Evolutionary conservation across 78 protist genomes (phyloP), one percentile per base, ranked within the genome.

Genomic region (Dictyostelium intermedium): DNA sequence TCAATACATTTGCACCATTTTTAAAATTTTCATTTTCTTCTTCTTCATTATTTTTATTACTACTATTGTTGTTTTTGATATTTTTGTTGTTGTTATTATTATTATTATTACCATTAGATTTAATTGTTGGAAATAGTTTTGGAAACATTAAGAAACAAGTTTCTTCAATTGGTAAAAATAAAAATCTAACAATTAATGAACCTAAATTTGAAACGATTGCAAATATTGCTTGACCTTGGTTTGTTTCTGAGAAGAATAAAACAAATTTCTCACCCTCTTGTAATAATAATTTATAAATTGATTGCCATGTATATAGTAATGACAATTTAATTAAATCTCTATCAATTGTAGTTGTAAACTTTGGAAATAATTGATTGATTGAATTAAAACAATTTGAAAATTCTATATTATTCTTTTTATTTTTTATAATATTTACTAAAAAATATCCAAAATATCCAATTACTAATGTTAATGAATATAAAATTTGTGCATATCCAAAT

Each of bases 391-490:
- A 14, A 30, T 27, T 56, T 60, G 30, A 14, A 43, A 50, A 50
- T 16, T 50, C 61, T 50, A 13, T n/a, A 47, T 13, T 10, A 50
- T n/a, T 41, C 23, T 5, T 13, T 14, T 56, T 81, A 16, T 25
- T 34, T 30, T 81, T 81, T 47, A 10, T 14, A 39, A 41, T 39
- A 25, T 60, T 9, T 0, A 63, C 20, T 7, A 89, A 60, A 45
- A 89, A 89, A 25, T 89, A 79, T 45, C 93, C 93, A 89, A 61
- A 89, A 66, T 89, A 89, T 69, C 93, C 93, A 66, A 89, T 30
- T 10, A 89, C 18, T 8, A 89, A 47, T 27, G 41, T n/a, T 7
- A 80, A 13, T 43, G 93, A 89, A 80, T 89, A 89, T 18, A 80
- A 41, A 45, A 89, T 41, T 69, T 89, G 93, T 37, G 93, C 37